Percentiles rank a stretch among this genome's conserved stretches.
phyloP scores from a whole-genome alignment of 257 asterid species.

The Nicotiana otophora region DNA sequence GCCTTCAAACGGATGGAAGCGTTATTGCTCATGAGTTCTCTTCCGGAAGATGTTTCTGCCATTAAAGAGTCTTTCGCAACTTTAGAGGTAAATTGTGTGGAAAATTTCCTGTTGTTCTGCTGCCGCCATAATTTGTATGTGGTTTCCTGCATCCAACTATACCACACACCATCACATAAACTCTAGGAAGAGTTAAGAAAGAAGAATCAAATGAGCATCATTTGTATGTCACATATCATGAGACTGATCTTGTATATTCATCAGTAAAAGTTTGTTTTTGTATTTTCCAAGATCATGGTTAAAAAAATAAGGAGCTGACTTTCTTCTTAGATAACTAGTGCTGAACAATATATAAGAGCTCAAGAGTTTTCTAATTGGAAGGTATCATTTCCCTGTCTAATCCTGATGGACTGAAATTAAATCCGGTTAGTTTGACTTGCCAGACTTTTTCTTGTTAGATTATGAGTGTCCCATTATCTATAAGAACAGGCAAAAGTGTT shows the following conservation, averaged over 20 bases:
- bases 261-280: background rate
- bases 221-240: background rate
- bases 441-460: background rate
- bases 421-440: background rate
- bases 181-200: background rate
- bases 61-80: constrained; percentile 59
- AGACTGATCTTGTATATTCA: background rate
- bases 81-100: constrained; percentile 65
- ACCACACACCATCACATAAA: background rate
- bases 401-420: background rate
- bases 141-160: background rate
- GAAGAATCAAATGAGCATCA: background rate
- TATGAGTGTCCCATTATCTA: background rate
- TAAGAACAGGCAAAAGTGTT: background rate
- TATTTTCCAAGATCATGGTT: background rate
- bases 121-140: background rate
- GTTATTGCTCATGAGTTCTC: constrained; percentile 55
- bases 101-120: background rate
- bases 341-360: background rate
- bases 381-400: background rate
- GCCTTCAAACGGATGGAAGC: constrained; percentile 80
- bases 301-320: background rate
- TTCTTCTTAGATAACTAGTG: background rate
- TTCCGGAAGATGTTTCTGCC: constrained; percentile 64
- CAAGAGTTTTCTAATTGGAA: background rate